These are phyloP conservation scores for Trichoderma virens DNA, from an alignment of 495 filamentous ascomycete species.

Conservation along the genomic window DNA sequence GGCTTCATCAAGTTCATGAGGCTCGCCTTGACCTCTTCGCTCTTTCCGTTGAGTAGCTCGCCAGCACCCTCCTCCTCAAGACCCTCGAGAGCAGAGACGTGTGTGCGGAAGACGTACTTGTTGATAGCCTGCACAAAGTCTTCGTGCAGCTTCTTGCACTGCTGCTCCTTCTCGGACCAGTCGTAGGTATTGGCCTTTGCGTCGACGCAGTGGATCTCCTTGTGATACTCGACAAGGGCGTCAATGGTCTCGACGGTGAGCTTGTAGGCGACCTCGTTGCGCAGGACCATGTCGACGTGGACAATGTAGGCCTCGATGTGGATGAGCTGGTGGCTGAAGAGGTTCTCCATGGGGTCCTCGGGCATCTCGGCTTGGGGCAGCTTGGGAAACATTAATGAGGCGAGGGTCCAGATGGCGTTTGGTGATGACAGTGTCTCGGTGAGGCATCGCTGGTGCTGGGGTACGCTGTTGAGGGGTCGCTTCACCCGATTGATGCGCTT, in stretches of 20 bases:
- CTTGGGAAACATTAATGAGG: constrained; percentile 88
- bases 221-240: constrained; percentile 89
- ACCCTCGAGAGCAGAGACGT: constrained; percentile 85
- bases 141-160: constrained; percentile 95
- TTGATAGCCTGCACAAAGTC: constrained; percentile 97
- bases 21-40: constrained; percentile 85
- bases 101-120: constrained; percentile 91
- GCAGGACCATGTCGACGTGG: constrained; percentile 97
- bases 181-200: constrained; percentile 82
- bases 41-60: constrained; percentile 83
- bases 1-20: constrained; percentile 83
- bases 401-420: constrained; percentile 92
- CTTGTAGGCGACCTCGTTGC: constrained; percentile 98
- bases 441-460: constrained; percentile 92
- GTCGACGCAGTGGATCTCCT: constrained; percentile 91
- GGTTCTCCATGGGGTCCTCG: constrained; percentile 80
- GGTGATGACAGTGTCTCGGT: constrained; percentile 89
- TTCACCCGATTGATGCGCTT: constrained; percentile 98
- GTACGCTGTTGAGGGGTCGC: constrained; percentile 93
- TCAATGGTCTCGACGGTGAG: constrained; percentile 97
- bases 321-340: constrained; percentile 91
- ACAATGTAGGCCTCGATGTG: constrained; percentile 97
- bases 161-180: constrained; percentile 94
- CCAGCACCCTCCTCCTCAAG: constrained; percentile 95
- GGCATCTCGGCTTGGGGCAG: constrained; percentile 81